Evolutionary conservation across 192 early-diverging fungal genomes (phyloP).

Genomic region (Umbelopsis sp.): DNA sequence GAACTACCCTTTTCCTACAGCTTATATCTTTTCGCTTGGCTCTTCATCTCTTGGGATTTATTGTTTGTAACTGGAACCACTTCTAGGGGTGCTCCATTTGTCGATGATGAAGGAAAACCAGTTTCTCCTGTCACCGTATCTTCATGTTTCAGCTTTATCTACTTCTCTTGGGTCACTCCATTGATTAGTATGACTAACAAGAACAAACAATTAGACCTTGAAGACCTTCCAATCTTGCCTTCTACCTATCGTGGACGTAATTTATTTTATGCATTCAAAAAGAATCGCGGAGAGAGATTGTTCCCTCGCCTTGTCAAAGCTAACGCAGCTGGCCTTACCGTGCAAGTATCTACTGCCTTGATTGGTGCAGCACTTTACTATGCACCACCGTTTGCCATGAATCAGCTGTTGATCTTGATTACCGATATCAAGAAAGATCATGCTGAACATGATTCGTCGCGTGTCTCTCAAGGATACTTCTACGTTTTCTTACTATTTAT

Average conservation of each 20-base stretch:
- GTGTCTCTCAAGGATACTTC: conserved; percentile 36
- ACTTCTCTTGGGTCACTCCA: conserved; percentile 28
- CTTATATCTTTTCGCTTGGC: conserved; percentile 1
- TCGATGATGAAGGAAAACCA: conserved; percentile 21
- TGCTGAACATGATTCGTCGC: conserved; percentile 21
- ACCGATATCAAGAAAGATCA: conserved; percentile 17
- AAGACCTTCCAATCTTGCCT: conserved; percentile 31
- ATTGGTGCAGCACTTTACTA: conserved; percentile 33
- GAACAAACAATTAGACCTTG: conserved; percentile 18
- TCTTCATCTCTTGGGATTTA: conserved; percentile 18
- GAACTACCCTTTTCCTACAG: background rate
- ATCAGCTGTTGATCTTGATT: conserved; percentile 34
- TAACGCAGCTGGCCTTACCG: conserved; percentile 23
- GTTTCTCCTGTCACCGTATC: conserved; percentile 25
- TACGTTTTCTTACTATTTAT: conserved; percentile 58
- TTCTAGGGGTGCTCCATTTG: conserved; percentile 29
- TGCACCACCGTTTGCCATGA: conserved; percentile 34
- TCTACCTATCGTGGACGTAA: conserved; percentile 27
- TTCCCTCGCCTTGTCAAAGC: conserved; percentile 30
- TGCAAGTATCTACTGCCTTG: conserved; percentile 20
- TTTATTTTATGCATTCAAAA: conserved; percentile 32
- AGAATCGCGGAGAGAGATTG: conserved; percentile 21
- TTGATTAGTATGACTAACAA: conserved; percentile 23
- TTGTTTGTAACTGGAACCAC: conserved; percentile 29
- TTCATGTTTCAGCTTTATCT: conserved; percentile 34